A percentile compares a stretch with the other conserved stretches of the same genome.
These are phyloP conservation scores for Microstroma glucosiphilum DNA, from an alignment of 1,284 basidiomycete species.

Conservation along the genomic window DNA sequence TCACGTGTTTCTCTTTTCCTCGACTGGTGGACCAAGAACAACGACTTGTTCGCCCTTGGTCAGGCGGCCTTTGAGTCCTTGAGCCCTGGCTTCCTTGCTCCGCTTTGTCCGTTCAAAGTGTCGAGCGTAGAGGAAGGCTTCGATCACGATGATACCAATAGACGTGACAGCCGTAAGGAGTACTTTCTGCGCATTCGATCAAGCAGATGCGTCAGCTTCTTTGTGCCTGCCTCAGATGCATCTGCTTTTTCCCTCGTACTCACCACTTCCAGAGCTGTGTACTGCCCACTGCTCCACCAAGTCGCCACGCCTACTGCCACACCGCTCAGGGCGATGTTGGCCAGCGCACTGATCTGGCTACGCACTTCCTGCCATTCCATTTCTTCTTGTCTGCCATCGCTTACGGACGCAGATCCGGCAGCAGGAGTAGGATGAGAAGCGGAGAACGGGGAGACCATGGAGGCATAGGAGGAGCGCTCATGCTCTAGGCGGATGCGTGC, in stretches of 20 bases:
- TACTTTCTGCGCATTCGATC: background rate
- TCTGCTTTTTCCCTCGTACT: no score
- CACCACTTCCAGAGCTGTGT: background rate
- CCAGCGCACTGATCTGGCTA: background rate
- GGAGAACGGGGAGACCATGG: background rate
- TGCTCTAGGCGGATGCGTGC: constrained; percentile 1
- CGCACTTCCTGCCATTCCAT: background rate
- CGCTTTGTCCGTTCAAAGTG: background rate
- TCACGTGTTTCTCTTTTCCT: no score
- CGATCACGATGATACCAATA: background rate
- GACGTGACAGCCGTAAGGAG: background rate
- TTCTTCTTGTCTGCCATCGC: background rate
- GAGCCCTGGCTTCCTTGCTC: no score
- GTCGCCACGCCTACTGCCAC: background rate
- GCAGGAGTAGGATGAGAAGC: background rate
- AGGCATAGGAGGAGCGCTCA: background rate
- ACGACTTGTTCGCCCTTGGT: no score
- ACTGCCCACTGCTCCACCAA: background rate
- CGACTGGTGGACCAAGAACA: no score
- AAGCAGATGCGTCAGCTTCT: no score
- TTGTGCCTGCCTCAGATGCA: no score
- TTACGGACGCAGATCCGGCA: background rate
- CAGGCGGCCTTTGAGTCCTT: constrained; percentile 4
- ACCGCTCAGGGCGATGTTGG: background rate
- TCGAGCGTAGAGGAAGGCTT: background rate